Conservation (phyloP, 768 basidiomycete species). For the Suillus hirtellus region DNA sequence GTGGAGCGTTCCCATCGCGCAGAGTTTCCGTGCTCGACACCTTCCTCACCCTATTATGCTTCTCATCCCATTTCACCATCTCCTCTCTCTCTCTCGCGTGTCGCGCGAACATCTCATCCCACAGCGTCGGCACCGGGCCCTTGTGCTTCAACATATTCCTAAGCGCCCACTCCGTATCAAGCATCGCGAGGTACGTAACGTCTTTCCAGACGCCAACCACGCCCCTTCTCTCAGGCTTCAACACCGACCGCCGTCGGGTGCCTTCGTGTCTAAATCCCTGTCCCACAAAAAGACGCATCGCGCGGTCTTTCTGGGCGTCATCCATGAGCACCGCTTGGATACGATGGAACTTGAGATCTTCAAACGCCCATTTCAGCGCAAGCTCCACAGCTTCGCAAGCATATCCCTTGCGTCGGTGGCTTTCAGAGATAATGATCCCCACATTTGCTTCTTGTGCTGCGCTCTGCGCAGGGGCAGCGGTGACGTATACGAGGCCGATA, state of each 20-base stretch:
- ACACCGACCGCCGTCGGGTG: slow-evolving; percentile 54
- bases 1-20: slow-evolving; percentile 21
- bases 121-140: slow-evolving; percentile 42
- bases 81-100: slow-evolving; percentile 61
- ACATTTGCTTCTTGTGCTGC: slow-evolving; percentile 50
- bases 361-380: slow-evolving; percentile 47
- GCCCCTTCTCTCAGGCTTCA: slow-evolving; percentile 38
- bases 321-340: slow-evolving; percentile 45
- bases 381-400: slow-evolving; percentile 48
- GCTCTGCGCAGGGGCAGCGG: slow-evolving; percentile 19
- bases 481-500: slow-evolving; percentile 31
- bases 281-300: slow-evolving; percentile 48
- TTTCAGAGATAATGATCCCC: slow-evolving; percentile 49
- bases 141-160: slow-evolving; percentile 18
- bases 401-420: slow-evolving; percentile 41
- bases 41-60: slow-evolving; percentile 29
- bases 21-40: slow-evolving; percentile 47
- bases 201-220: slow-evolving; percentile 54
- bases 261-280: slow-evolving; percentile 64
- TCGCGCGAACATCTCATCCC: slow-evolving; percentile 63
- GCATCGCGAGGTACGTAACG: slow-evolving; percentile 57
- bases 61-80: slow-evolving; percentile 52
- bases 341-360: slow-evolving; percentile 36
- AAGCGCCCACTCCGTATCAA: slow-evolving; percentile 62
- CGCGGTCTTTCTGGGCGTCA: slow-evolving; percentile 42